Conservation (phyloP, 805 yeast species). For the Candida vaughaniae region DNA sequence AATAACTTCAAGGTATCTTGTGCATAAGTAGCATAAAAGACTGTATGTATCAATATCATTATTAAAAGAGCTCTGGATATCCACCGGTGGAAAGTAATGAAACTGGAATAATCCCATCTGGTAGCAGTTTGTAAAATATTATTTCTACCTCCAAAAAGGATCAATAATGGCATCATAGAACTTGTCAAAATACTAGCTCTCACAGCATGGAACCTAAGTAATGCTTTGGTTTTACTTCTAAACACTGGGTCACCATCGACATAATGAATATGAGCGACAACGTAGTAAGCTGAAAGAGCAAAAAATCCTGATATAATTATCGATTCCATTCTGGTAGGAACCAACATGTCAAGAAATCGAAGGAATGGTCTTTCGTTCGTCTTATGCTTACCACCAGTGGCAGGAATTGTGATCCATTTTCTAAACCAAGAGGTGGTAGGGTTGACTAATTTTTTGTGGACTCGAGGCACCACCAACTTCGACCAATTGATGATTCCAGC, state of each 20-base stretch:
- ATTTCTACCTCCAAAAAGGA: conserved; percentile 36
- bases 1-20: conserved; percentile 19
- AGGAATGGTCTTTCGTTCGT: conserved; percentile 25
- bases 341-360: conserved; percentile 27
- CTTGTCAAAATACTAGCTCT: conserved; percentile 34
- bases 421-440: conserved; percentile 32
- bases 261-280: conserved; percentile 22
- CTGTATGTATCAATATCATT: conserved; percentile 28
- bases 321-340: conserved; percentile 42
- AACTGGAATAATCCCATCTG: conserved; percentile 34
- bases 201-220: conserved; percentile 41
- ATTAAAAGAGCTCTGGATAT: conserved; percentile 21
- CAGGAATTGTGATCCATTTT: conserved; percentile 38
- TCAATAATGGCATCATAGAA: conserved; percentile 29
- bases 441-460: conserved; percentile 21
- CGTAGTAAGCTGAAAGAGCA: conserved; percentile 26
- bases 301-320: conserved; percentile 30
- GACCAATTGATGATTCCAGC: conserved; percentile 34
- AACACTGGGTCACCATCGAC: conserved; percentile 37
- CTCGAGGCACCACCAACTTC: conserved; percentile 25
- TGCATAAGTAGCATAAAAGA: conserved; percentile 15
- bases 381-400: conserved; percentile 26
- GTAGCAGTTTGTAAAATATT: conserved; percentile 39
- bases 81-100: conserved; percentile 30
- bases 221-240: conserved; percentile 27